Evolutionary conservation across 2,329 filamentous ascomycete genomes (phyloP).

Genomic region (Pestalotiopsis sp.): DNA sequence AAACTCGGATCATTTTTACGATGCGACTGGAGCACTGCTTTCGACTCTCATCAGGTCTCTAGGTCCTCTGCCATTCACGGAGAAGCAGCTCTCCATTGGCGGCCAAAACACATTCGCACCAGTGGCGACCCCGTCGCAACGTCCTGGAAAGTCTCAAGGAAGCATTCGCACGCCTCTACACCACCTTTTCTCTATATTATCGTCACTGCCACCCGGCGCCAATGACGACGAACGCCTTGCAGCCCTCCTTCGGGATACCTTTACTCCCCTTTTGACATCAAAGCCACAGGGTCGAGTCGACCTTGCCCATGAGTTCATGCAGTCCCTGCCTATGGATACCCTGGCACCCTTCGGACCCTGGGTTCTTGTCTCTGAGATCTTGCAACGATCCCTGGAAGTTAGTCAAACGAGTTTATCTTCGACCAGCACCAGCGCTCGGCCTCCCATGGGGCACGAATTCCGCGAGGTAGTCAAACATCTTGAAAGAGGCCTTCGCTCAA

Average conservation of each 20-base stretch:
- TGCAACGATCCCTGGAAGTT: conserved; percentile 46
- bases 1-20: conserved; percentile 54
- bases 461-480: conserved; percentile 71
- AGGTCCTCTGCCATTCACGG: conserved; percentile 64
- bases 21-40: conserved; percentile 55
- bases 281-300: conserved; percentile 48
- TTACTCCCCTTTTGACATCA: conserved; percentile 62
- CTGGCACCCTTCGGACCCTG: conserved; percentile 53
- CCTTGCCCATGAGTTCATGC: conserved; percentile 54
- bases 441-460: conserved; percentile 68
- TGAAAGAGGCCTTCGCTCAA: conserved; percentile 58
- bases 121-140: conserved; percentile 68
- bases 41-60: conserved; percentile 52
- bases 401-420: conserved; percentile 39
- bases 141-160: conserved; percentile 53
- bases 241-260: conserved; percentile 51
- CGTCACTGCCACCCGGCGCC: conserved; percentile 49
- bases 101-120: conserved; percentile 62
- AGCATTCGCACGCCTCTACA: conserved; percentile 63
- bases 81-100: conserved; percentile 57
- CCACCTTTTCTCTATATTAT: conserved; percentile 66
- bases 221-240: conserved; percentile 49
- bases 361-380: conserved; percentile 51
- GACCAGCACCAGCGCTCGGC: conserved; percentile 41
- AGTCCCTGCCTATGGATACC: conserved; percentile 47